Evolutionary conservation across 306 rosid genomes (phyloP), one percentile per base, ranked within the genome.

Genomic region (Ceratonia siliqua): DNA sequence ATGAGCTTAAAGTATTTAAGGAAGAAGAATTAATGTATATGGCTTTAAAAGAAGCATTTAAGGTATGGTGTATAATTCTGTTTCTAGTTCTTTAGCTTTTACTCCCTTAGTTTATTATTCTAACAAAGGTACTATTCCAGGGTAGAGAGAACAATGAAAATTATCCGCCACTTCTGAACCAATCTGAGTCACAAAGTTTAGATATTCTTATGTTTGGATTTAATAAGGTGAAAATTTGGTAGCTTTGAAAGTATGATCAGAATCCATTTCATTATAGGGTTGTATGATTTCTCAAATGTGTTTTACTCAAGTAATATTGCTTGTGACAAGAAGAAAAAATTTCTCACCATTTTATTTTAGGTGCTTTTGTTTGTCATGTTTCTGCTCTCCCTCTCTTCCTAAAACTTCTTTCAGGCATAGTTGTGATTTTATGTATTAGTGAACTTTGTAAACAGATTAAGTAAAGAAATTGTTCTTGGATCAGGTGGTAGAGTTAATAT

Each of bases 1-100:
- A 89, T 76, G 98, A 82, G 32, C 98, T 93, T 62, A 91, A 85
- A 80, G 77, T 91, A 5, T 88, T 79, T 66, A 83, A 87, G 5
- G 98, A 88, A 25, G 94, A 86, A 15, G 91, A 93, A 61, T 81
- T 93, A 63, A 87, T 93, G 79, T 89, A 93, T 72, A 83, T 86
- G 92, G 96, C 97, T 75, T 77, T 91, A 83, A 88, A 84, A 74
- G 86, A 77, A 84, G 87, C 86, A 5, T 77, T 84, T 33, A 62
- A 86, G 87, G 96, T 88, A n/a, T 39, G 30, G 5, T 38, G 3
- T n/a, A 38, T 8, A 32, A 6, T 58, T 41, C 54, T 52, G 6
- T 17, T 2, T 8, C 2, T 5, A 24, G 6, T 14, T 27, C 42
- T 30, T 28, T 28, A 5, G 3, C 5, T 41, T 69, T 55, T 27